Conservation (phyloP, 1,139 yeast species). For the Yamadazyma triangularis region DNA sequence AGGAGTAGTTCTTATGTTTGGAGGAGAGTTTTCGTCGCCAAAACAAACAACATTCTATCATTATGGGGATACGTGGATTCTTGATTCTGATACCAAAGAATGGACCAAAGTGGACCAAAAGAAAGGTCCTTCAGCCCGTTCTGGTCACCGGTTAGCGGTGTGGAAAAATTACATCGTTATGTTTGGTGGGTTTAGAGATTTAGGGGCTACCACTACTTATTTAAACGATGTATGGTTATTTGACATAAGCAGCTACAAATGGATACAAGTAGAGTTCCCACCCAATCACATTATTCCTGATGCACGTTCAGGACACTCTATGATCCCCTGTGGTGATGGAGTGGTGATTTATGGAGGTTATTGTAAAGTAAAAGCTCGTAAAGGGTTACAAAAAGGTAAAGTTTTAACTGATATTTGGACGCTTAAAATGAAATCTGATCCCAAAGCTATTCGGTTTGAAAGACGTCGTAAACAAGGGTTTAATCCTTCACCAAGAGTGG, state of each 20-base stretch:
- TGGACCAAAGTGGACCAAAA: slow-evolving; percentile 85
- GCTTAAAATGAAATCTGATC: slow-evolving; percentile 80
- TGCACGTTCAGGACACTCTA: slow-evolving; percentile 89
- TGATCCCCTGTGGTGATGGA: slow-evolving; percentile 79
- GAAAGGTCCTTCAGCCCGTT: slow-evolving; percentile 72
- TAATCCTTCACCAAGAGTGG: slow-evolving; percentile 91
- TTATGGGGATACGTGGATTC: slow-evolving; percentile 92
- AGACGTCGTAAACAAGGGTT: slow-evolving; percentile 85
- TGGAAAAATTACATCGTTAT: slow-evolving; percentile 89
- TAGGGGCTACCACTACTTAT: slow-evolving; percentile 80
- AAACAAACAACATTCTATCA: slow-evolving; percentile 95
- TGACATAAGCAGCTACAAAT: slow-evolving; percentile 82
- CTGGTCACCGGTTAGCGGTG: slow-evolving; percentile 85
- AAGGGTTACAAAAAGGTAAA: slow-evolving; percentile 88
- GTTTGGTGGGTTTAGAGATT: slow-evolving; percentile 91
- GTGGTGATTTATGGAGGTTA: slow-evolving; percentile 91
- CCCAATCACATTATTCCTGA: slow-evolving; percentile 79
- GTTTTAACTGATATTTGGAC: slow-evolving; percentile 87
- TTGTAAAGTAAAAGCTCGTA: slow-evolving; percentile 85
- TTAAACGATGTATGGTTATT: slow-evolving; percentile 87
- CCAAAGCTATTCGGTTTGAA: slow-evolving; percentile 78
- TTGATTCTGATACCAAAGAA: slow-evolving; percentile 79
- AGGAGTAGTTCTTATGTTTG: slow-evolving; percentile 80
- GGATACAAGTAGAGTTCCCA: slow-evolving; percentile 89
- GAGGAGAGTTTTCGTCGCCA: slow-evolving; percentile 96